Base-by-base conservation (phyloP, 345 rosid genomes). In the Capsella bursapastoris region DNA sequence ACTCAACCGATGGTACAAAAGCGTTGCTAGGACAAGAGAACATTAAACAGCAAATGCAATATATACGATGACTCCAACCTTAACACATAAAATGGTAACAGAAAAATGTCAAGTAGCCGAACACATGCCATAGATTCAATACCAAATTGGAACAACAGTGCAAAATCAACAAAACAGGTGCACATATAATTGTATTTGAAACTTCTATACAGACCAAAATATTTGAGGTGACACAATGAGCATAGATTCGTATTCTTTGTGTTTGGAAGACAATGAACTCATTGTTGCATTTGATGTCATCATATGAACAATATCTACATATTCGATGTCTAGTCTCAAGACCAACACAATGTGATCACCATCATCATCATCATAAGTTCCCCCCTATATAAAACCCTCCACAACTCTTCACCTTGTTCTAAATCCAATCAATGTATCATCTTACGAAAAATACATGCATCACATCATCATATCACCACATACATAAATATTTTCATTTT, bases 241-340 rank as follows among this genome's bases (percentile, higher is more conserved):
- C 53, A 63, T 55, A 69, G 61, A 77, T 77, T 77, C 80, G 7
- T 37, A 70, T 70, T 77, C 80, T 57, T 57, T 29, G 12, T 56
- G 18, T 70, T 70, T 22, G 55, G 37, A 77, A 70, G 64, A 70
- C 67, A 70, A 64, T 77, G 80, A 77, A 77, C 76, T 56, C 80
- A 77, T 77, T 51, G 22, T 70, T 70, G 61, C 76, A 64, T 70
- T 77, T 70, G 61, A 77, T 77, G 80, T 77, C 80, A 77, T 58
- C 76, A 70, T 70, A 47, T 70, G 61, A 70, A 77, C 76, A 70
- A 28, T 48, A 64, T 57, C 47, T 38, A 34, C 32, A 47, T 45
- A 77, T 77, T 70, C 66, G 45, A 25, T 57, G 37, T 66, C 25
- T 22, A 49, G 16, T 29, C 61, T 40, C 32, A 22, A 8, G 52